phyloP scores from a whole-genome alignment of 2,329 filamentous ascomycete species.

The Botrytis byssoidea region DNA sequence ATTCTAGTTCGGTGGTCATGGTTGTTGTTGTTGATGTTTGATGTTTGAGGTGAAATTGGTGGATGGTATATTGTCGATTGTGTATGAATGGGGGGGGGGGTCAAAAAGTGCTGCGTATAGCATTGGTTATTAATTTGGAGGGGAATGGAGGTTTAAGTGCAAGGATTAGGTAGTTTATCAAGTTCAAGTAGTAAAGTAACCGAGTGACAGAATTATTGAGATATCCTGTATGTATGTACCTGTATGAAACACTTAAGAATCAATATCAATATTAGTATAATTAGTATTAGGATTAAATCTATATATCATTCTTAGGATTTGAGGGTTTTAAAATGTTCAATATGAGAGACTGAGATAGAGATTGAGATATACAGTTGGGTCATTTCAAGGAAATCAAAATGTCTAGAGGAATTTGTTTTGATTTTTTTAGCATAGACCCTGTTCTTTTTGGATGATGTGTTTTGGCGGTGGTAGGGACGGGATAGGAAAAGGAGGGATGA shows the following conservation, averaged over 20 bases:
- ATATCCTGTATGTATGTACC: not conserved
- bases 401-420: not conserved
- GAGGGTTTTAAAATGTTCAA: not conserved
- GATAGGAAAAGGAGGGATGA: not conserved
- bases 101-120: constrained; percentile 13
- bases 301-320: not conserved
- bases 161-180: not conserved
- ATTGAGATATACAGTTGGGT: not conserved
- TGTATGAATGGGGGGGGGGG: not conserved
- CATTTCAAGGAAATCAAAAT: not conserved
- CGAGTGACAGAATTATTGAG: not conserved
- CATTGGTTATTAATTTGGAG: not conserved
- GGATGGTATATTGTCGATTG: not conserved
- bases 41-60: not conserved
- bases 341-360: not conserved
- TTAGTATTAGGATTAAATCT: not conserved
- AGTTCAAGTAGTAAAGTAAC: not conserved
- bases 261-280: no score
- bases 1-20: constrained; percentile 45
- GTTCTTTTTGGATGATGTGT: not conserved
- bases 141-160: not conserved
- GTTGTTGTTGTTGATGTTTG: not conserved
- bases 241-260: no score
- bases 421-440: not conserved
- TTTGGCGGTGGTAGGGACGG: not conserved